Conservation (phyloP, 495 filamentous ascomycete genomes). For the Podospora bellae-mahoneyi region DNA sequence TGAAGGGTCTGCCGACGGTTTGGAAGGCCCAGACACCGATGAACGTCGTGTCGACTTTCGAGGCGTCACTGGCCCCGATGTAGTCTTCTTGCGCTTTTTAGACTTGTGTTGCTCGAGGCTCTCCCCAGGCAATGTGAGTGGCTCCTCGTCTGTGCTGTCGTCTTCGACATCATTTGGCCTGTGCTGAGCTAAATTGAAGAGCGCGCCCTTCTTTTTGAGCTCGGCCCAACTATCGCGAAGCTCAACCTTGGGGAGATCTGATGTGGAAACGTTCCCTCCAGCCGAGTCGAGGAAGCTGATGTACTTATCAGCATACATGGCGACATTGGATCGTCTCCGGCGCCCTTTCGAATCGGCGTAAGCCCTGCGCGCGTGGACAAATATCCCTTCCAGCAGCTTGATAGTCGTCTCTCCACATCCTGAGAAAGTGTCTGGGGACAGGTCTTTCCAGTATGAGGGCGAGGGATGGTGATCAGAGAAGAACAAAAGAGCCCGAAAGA, state of each 20-base stretch:
- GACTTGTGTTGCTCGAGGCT: neutral
- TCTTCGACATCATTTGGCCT: neutral
- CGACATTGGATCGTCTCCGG: neutral
- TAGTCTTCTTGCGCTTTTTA: neutral
- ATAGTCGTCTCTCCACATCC: neutral
- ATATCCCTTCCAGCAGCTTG: neutral
- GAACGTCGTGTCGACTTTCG: too few species aligned
- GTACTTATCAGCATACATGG: neutral
- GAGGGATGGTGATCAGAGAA: neutral
- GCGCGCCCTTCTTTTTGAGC: neutral
- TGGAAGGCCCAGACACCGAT: too few species aligned
- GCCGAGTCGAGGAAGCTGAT: neutral
- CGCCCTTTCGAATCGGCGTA: neutral
- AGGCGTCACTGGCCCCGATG: neutral
- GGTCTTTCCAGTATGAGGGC: neutral
- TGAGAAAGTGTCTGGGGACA: neutral
- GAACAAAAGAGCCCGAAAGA: slow-evolving; percentile 12
- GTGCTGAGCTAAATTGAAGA: neutral
- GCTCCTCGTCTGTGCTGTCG: neutral
- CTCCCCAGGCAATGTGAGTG: neutral
- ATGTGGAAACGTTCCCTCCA: neutral
- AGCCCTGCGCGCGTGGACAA: neutral
- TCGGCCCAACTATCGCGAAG: neutral
- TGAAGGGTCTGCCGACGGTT: too few species aligned
- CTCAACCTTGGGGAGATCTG: neutral